Evolutionary conservation across 2,329 filamentous ascomycete species (phyloP).

Genomic region (Aspergillus viridinutans): DNA sequence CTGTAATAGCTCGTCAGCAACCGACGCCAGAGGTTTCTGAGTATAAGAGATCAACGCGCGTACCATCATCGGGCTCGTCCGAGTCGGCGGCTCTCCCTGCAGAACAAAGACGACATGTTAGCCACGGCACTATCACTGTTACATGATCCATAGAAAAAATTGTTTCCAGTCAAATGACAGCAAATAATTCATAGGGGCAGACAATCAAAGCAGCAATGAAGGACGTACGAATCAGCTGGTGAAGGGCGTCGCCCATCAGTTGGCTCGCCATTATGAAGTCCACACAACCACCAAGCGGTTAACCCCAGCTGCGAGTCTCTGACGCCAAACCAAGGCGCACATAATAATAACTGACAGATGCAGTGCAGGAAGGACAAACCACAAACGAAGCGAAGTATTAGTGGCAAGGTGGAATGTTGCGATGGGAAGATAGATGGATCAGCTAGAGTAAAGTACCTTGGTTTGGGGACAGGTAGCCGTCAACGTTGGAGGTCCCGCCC

Average conservation of each 20-base stretch:
- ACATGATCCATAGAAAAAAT: not conserved
- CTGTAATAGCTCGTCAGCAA: constrained; percentile 29
- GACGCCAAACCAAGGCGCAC: constrained; percentile 28
- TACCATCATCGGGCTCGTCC: constrained; percentile 39
- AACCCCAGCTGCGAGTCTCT: constrained; percentile 33
- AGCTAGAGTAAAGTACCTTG: not conserved
- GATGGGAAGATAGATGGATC: not conserved
- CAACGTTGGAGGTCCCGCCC: not conserved
- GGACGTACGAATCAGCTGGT: constrained; percentile 35
- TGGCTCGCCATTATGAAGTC: constrained; percentile 32
- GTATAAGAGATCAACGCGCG: constrained; percentile 14
- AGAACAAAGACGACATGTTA: constrained; percentile 14
- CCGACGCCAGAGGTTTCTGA: constrained; percentile 9
- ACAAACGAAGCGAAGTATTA: not conserved
- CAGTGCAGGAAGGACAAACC: not conserved
- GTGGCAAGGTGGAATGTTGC: not conserved
- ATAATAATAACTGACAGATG: constrained; percentile 30
- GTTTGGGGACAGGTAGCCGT: not conserved
- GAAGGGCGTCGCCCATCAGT: constrained; percentile 31
- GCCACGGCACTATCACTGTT: constrained; percentile 4
- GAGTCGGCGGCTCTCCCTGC: constrained; percentile 34
- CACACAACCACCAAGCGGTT: constrained; percentile 25
- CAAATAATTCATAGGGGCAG: not conserved
- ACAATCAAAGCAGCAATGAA: not conserved
- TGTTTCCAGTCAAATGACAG: not conserved